These are phyloP conservation scores for Camelina hispida DNA, from an alignment of 345 rosid genomes.

Conservation along the genomic window DNA sequence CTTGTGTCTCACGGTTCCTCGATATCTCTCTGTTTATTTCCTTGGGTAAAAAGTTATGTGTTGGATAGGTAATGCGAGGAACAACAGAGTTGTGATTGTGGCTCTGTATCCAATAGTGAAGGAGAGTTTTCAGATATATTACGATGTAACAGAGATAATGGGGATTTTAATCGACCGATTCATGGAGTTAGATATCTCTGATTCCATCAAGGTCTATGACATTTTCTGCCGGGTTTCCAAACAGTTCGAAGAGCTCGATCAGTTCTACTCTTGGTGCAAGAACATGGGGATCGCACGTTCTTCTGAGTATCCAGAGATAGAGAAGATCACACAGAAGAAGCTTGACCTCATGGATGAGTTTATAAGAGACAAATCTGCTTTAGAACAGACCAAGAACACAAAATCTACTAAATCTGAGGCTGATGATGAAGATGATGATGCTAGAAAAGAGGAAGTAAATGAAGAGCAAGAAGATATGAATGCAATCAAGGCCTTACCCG, in stretches of 20 bases:
- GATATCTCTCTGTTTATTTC: constrained; percentile 5
- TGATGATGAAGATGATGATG: constrained; percentile 42
- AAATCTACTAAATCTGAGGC: constrained; percentile 23
- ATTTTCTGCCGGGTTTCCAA: constrained; percentile 65
- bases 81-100: constrained; percentile 69
- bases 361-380: constrained; percentile 66
- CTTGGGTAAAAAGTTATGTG: constrained; percentile 4
- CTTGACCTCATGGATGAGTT: constrained; percentile 85
- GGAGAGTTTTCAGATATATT: constrained; percentile 80
- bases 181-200: constrained; percentile 67
- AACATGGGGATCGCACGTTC: constrained; percentile 65
- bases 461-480: constrained; percentile 55
- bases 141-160: constrained; percentile 67
- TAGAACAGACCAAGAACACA: constrained; percentile 42
- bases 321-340: constrained; percentile 74
- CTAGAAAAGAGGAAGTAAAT: constrained; percentile 33
- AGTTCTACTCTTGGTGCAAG: constrained; percentile 76
- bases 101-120: constrained; percentile 73
- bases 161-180: constrained; percentile 71
- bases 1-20: neutral
- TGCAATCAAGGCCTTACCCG: constrained; percentile 62
- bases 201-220: constrained; percentile 69
- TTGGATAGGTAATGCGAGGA: constrained; percentile 65
- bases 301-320: constrained; percentile 83
- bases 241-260: constrained; percentile 74